Base-by-base conservation (phyloP, 129 eudicot genomes). In the Helichrysum umbraculigerum region DNA sequence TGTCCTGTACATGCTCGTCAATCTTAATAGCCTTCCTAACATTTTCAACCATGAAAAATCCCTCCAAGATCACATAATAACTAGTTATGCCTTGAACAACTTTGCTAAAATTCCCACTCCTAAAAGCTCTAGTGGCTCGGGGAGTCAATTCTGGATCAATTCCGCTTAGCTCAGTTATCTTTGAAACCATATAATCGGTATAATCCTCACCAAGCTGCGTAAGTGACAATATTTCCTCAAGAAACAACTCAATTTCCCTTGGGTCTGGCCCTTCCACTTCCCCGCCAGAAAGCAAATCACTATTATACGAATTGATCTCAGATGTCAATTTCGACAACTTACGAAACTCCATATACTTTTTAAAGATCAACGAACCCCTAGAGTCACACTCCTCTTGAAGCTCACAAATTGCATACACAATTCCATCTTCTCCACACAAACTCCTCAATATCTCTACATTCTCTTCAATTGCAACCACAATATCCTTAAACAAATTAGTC, bases 241-340 rank as follows among this genome's bases (percentile, higher is more conserved):
- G 78, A 83, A 82, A 92, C 70, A 90, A 41, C 78, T 92, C 94
- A 37, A 92, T 81, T 71, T 92, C 94, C 79, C 98, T 87, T 0
- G 98, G 98, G 68, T 92, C 98, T 3, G 98, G 98, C 65, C 98
- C 98, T 78, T 86, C 98, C 76, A 84, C 98, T 21, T 66, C 88
- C 68, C 86, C 93, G 64, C 71, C 84, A 70, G 88, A 73, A 0
- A 86, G 82, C 86, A 92, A 68, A 83, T 86, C 87, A 62, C 73
- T 88, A 89, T 87, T 92, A 60, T 81, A 86, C 35, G 96, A 79
- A 85, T 90, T 90, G 32, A 92, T 92, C 72, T 92, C 91, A 1
- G 93, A 88, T 0, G 98, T 85, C 72, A 92, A 72, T 39, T 78
- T 90, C 4, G 89, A 86, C 59, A 92, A 74, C 73, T 83, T 81